Evolutionary conservation across 192 early-diverging fungal genomes (phyloP).

Genomic region (Borealophlyctis nickersoniae): DNA sequence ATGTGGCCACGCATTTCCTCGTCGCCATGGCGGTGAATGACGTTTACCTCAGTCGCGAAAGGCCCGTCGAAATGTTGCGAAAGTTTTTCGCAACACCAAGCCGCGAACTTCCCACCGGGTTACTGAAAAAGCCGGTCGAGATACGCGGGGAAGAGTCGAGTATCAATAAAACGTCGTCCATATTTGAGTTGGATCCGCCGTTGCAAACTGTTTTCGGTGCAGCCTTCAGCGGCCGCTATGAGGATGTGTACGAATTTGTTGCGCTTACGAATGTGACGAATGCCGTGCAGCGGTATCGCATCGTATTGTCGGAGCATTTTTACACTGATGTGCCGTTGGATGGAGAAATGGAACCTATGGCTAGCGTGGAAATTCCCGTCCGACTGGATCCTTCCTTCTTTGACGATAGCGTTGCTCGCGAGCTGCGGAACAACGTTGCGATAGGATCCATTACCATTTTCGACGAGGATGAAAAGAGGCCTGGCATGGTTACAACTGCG

Average conservation of each 20-base stretch:
- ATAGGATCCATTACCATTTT: slow-evolving; percentile 44
- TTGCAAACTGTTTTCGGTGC: slow-evolving; percentile 41
- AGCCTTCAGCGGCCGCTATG: slow-evolving; percentile 14
- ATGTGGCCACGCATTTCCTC: slow-evolving; percentile 29
- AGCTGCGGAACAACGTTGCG: slow-evolving; percentile 25
- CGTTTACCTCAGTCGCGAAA: slow-evolving; percentile 32
- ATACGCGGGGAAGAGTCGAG: background rate
- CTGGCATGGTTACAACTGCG: slow-evolving; percentile 34
- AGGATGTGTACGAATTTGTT: slow-evolving; percentile 42
- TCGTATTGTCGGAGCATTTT: slow-evolving; percentile 45
- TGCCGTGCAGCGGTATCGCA: slow-evolving; percentile 33
- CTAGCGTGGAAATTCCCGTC: slow-evolving; percentile 49
- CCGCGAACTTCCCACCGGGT: slow-evolving; percentile 25
- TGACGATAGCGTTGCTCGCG: slow-evolving; percentile 7
- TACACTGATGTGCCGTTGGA: slow-evolving; percentile 46
- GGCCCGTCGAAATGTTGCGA: slow-evolving; percentile 24
- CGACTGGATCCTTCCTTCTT: slow-evolving; percentile 25
- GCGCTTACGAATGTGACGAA: slow-evolving; percentile 45
- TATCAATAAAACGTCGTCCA: slow-evolving; percentile 31
- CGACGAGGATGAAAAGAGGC: slow-evolving; percentile 29
- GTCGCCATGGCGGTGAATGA: slow-evolving; percentile 38
- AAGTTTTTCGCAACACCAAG: slow-evolving; percentile 28
- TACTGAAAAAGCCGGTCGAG: slow-evolving; percentile 14
- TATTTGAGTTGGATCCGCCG: slow-evolving; percentile 51
- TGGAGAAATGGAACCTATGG: slow-evolving; percentile 43